Base-by-base conservation (phyloP, 495 filamentous ascomycete species). In the Trichoderma gamsii region DNA sequence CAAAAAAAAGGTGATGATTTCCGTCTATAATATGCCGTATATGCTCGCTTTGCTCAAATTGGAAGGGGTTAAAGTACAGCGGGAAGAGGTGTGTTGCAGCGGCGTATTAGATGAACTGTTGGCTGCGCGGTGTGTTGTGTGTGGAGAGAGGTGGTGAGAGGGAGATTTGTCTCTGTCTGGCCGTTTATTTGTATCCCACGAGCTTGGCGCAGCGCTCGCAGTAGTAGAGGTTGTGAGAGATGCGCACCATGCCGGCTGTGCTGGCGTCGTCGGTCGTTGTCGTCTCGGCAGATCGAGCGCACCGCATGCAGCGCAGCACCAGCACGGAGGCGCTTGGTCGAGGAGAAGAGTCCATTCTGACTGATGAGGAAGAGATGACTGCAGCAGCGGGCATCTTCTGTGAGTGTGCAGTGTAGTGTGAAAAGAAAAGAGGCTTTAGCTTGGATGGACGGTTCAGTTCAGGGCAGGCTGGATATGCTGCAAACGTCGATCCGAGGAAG, bases 171-270 rank as follows among this genome's bases (percentile, higher is more conserved):
- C 29, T 29, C 4, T 29, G 4, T 29, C 29, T 29, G 3, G 5
- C 15, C 6, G 18, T 49, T 90, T 87, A 90, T 64, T 83, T 84
- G 68, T 86, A 92, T 69, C 90, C 90, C 32, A 90, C 88, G 74
- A 90, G 86, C 65, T 83, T 83, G 23, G 90, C 89, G 75, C 89
- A 92, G 38, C 89, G 86, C 66, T 82, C 85, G 79, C 90, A 92
- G 74, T 92, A 92, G 76, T 91, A 92, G 66, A 90, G 88, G 72
- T 91, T 92, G 79, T 88, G 88, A 35, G 88, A 88, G 70, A 91
- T 89, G 64, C 85, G 84, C 8, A 92, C 86, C 75, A 87, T 88
- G 21, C 85, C 86, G 41, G 74, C 75, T 11, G 82, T 76, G 52
- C 70, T 79, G 25, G 78, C 79, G 73, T 86, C 82, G 71, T 85